Conservation (phyloP, 2,329 filamentous ascomycete species). For the Grosmannia serpens region DNA sequence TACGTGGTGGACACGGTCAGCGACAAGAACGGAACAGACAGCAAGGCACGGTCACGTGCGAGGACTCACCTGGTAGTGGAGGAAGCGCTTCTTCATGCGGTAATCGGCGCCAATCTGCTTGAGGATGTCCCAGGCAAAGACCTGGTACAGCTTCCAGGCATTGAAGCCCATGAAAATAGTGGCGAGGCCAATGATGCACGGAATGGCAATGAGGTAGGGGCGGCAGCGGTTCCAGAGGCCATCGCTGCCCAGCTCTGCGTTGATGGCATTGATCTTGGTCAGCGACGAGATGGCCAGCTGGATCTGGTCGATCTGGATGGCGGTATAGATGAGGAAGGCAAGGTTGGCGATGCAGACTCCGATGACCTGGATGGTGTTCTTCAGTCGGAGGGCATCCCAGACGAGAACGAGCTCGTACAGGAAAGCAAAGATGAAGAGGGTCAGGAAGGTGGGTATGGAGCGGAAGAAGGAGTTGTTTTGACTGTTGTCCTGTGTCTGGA, state of each 20-base stretch:
- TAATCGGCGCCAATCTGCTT: slow-evolving; percentile 98
- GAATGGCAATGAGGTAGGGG: slow-evolving; percentile 75
- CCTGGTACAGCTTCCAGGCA: slow-evolving; percentile 93
- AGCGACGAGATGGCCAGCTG: slow-evolving; percentile 55
- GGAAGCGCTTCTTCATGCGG: slow-evolving; percentile 90
- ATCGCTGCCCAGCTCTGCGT: slow-evolving; percentile 11
- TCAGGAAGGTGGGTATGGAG: slow-evolving; percentile 88
- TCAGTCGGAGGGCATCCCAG: slow-evolving; percentile 85
- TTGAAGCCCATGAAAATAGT: slow-evolving; percentile 64
- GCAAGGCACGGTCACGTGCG: neutral
- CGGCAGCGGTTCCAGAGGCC: slow-evolving; percentile 58
- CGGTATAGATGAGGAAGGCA: slow-evolving; percentile 82
- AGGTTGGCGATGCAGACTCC: slow-evolving; percentile 88
- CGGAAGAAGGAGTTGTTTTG: slow-evolving; percentile 43
- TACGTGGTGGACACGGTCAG: neutral
- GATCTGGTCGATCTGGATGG: slow-evolving; percentile 89
- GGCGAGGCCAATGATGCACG: slow-evolving; percentile 66
- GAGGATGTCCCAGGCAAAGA: slow-evolving; percentile 98
- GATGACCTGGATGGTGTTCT: slow-evolving; percentile 98
- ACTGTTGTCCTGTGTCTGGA: slow-evolving; percentile 28
- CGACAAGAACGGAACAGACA: slow-evolving; percentile 11
- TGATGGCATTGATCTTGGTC: slow-evolving; percentile 30
- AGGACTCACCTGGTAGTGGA: slow-evolving; percentile 75
- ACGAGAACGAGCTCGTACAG: slow-evolving; percentile 82
- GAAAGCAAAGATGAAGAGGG: slow-evolving; percentile 95